Conservation (phyloP, 768 basidiomycete species). For the Rhizopogon salebrosus region DNA sequence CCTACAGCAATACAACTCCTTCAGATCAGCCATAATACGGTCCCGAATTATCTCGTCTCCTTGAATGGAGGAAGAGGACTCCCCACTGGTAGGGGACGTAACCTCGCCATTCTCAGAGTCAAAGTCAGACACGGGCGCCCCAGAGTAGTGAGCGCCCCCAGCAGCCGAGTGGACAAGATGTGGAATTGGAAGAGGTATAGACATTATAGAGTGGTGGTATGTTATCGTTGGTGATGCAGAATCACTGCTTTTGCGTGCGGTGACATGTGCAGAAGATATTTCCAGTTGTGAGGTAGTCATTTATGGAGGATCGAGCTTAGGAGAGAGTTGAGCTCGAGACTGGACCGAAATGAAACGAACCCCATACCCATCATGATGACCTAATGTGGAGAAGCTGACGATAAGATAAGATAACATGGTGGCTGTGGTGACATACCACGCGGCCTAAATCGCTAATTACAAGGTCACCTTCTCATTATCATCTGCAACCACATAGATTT, state of each 20-base stretch:
- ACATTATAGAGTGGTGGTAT: slow-evolving; percentile 40
- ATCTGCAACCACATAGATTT: too few species aligned
- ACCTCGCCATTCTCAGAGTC: slow-evolving; percentile 6
- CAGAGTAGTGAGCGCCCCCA: slow-evolving; percentile 60
- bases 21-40: slow-evolving; percentile 51
- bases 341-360: too few species aligned
- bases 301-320: neutral
- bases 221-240: slow-evolving; percentile 34
- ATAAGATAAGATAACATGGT: neutral
- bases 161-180: slow-evolving; percentile 53
- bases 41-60: slow-evolving; percentile 37
- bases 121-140: slow-evolving; percentile 30
- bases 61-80: slow-evolving; percentile 14
- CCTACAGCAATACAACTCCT: slow-evolving; percentile 52
- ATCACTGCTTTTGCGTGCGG: neutral
- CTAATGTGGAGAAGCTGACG: too few species aligned
- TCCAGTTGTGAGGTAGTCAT: neutral
- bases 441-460: too few species aligned
- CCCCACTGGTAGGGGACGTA: neutral
- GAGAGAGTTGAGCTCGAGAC: too few species aligned
- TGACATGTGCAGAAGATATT: neutral
- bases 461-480: too few species aligned
- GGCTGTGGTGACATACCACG: too few species aligned
- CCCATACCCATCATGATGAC: too few species aligned
- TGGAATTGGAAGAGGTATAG: slow-evolving; percentile 41